Conservation (phyloP, 2,329 filamentous ascomycete genomes). For the Zelopaecilomyces penicillatus region DNA sequence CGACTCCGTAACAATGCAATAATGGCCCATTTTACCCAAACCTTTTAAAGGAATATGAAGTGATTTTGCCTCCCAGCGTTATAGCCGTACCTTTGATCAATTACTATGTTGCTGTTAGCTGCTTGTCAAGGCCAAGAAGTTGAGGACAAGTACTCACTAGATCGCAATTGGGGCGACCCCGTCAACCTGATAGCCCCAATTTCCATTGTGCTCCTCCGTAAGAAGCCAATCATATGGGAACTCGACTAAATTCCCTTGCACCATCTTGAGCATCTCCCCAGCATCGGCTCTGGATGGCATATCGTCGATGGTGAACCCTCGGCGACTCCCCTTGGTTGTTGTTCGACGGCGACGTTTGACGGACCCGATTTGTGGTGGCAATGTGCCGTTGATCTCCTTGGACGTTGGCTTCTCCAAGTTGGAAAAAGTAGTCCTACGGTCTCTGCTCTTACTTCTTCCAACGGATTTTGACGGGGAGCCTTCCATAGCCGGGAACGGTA, state of each 20-base stretch:
- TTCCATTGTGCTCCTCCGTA: conserved; percentile 83
- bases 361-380: conserved; percentile 33
- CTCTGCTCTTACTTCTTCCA: conserved; percentile 32
- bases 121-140: neutral
- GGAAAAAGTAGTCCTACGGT: conserved; percentile 50
- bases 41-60: too few species aligned
- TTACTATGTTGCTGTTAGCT: conserved; percentile 25
- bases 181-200: conserved; percentile 96
- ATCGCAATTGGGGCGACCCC: conserved; percentile 94
- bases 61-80: too few species aligned
- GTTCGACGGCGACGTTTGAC: conserved; percentile 57
- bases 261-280: conserved; percentile 69
- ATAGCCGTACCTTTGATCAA: conserved; percentile 14
- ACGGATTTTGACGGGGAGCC: conserved; percentile 21
- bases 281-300: conserved; percentile 67
- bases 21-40: too few species aligned
- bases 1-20: too few species aligned
- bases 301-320: conserved; percentile 62
- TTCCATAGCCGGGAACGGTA: conserved; percentile 42
- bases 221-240: conserved; percentile 96
- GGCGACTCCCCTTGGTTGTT: conserved; percentile 60
- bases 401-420: conserved; percentile 40
- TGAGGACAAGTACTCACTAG: conserved; percentile 55
- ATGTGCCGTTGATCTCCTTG: conserved; percentile 20
- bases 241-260: conserved; percentile 81